phyloP scores from a whole-genome alignment of 2,329 filamentous ascomycete species.

The Diaporthe velutina region DNA sequence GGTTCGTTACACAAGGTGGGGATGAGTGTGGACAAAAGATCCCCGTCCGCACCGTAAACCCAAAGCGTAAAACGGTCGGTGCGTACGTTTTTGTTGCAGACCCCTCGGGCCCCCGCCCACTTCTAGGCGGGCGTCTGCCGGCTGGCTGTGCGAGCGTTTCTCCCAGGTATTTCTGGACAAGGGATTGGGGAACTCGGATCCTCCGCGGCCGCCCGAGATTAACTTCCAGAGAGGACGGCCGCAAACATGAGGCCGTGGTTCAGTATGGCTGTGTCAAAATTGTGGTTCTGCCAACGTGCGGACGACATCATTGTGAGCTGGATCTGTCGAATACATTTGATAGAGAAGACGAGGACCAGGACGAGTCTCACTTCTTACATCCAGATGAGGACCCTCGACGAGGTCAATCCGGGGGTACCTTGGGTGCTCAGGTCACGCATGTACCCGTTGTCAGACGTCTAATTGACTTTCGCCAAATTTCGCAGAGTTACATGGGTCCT shows the following conservation, averaged over 20 bases:
- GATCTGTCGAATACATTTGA: constrained; percentile 1
- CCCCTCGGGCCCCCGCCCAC: not conserved
- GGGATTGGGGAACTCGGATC: constrained; percentile 24
- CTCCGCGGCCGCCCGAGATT: constrained; percentile 31
- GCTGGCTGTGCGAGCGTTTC: not conserved
- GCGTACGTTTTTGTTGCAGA: constrained; percentile 2
- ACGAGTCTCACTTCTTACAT: not conserved
- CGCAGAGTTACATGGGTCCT: constrained; percentile 34
- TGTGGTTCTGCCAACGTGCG: not conserved
- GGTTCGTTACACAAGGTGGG: constrained; percentile 9
- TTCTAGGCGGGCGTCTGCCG: constrained; percentile 2
- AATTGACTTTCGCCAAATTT: constrained; percentile 24
- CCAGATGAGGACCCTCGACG: constrained; percentile 11
- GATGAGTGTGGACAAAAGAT: constrained; percentile 27
- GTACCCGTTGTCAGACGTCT: constrained; percentile 40
- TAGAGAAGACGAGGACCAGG: not conserved
- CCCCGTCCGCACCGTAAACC: constrained; percentile 5
- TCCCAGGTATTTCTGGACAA: constrained; percentile 19
- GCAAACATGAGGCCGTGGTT: constrained; percentile 6
- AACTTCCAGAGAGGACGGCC: not conserved
- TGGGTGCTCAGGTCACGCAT: constrained; percentile 5
- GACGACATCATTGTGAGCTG: not conserved
- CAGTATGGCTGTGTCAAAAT: not conserved
- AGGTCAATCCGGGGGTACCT: not conserved
- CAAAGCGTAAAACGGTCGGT: constrained; percentile 2